These are phyloP conservation scores for Aegilops tauschii DNA, from an alignment of 176 grass and related monocot genomes.

Conservation along the genomic window DNA sequence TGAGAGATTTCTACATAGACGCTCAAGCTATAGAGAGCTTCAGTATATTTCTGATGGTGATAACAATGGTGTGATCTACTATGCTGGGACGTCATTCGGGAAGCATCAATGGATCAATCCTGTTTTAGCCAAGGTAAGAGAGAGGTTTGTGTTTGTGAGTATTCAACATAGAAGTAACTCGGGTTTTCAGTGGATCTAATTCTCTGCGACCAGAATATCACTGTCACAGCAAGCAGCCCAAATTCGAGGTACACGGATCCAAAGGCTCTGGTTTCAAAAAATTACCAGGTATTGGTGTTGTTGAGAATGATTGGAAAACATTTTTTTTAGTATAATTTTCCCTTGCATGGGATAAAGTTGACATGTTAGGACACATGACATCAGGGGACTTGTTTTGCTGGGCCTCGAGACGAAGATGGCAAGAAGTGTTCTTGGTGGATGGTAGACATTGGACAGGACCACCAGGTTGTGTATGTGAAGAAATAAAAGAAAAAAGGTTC, in stretches of 20 bases:
- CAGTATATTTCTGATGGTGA: conserved; percentile 94
- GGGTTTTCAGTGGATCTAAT: conserved; percentile 4
- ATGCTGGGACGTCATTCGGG: conserved; percentile 86
- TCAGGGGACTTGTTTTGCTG: conserved; percentile 86
- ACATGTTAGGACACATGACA: conserved; percentile 30
- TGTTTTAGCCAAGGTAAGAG: conserved; percentile 80
- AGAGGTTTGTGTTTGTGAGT: not conserved
- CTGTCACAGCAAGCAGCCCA: conserved; percentile 82
- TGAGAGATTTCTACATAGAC: conserved; percentile 79
- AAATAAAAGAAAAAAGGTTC: not conserved
- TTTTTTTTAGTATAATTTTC: not conserved
- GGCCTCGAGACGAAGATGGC: conserved; percentile 70
- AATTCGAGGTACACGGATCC: conserved; percentile 87
- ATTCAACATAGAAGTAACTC: not conserved
- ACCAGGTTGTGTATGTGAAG: conserved; percentile 56
- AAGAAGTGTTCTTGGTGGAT: conserved; percentile 88
- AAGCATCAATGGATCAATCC: conserved; percentile 97
- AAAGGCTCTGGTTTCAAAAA: conserved; percentile 86
- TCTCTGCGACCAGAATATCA: conserved; percentile 67
- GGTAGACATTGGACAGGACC: conserved; percentile 80
- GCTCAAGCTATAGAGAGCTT: conserved; percentile 92
- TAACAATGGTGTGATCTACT: conserved; percentile 85
- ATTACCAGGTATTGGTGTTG: conserved; percentile 67
- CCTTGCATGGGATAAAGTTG: conserved; percentile 1
- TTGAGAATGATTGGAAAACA: conserved; percentile 7